These are phyloP conservation scores for Rugosomyces carneus DNA, from an alignment of 1,284 basidiomycete species.

Conservation along the genomic window DNA sequence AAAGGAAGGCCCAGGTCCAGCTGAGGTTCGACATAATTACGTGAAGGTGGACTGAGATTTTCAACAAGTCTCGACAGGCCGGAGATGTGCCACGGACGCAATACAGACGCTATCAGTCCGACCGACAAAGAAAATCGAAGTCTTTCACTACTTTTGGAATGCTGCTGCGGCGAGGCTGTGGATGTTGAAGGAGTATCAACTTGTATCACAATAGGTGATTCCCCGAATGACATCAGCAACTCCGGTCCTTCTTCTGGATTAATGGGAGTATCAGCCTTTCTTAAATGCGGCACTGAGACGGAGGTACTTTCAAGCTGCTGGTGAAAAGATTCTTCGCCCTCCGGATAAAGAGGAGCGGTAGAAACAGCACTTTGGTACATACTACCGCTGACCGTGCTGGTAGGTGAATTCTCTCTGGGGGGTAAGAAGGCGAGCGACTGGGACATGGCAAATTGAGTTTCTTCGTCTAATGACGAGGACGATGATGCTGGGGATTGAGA, in stretches of 20 bases:
- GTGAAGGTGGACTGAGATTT: conserved; percentile 28
- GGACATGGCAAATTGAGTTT: conserved; percentile 61
- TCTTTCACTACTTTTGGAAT: conserved; percentile 14
- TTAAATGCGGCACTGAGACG: conserved; percentile 1
- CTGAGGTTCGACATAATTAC: background rate
- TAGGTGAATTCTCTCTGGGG: conserved; percentile 36
- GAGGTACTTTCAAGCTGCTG: conserved; percentile 3
- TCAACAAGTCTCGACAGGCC: conserved; percentile 38
- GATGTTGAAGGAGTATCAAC: conserved; percentile 40
- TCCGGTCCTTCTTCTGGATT: conserved; percentile 27
- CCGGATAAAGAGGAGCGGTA: conserved; percentile 23
- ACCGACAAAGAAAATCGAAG: conserved; percentile 34
- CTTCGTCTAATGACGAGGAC: conserved; percentile 57
- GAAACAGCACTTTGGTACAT: conserved; percentile 75
- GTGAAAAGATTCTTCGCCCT: background rate
- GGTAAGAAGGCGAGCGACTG: conserved; percentile 64
- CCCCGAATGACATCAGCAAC: conserved; percentile 49
- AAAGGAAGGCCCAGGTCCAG: conserved; percentile 6
- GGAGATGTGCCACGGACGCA: conserved; percentile 49
- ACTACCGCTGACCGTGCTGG: conserved; percentile 43
- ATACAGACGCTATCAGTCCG: conserved; percentile 46
- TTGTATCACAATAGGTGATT: conserved; percentile 49
- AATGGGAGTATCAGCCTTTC: background rate
- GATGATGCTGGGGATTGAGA: conserved; percentile 29
- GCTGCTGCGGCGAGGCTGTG: conserved; percentile 1